Evolutionary conservation across 805 yeast genomes (phyloP), one percentile per base, ranked within the genome.

Genomic region (Teunomyces aglyptinius): DNA sequence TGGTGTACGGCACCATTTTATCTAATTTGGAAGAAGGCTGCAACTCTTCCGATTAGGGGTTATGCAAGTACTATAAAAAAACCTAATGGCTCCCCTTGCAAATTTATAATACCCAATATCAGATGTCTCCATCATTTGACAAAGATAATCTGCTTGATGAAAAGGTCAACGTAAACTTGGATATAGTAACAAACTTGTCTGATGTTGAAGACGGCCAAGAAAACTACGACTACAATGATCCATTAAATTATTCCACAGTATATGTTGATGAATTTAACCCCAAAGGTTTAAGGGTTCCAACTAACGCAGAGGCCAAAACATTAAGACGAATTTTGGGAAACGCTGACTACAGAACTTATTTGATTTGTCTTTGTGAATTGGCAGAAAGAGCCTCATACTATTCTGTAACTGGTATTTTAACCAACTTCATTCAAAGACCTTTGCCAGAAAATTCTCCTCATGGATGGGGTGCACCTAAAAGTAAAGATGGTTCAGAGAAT

Each of bases 351-450:
- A 68, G 72, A 26, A 64, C 76, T 32, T 81, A 80, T 64, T 64
- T 81, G 45, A 75, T 83, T 48, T 81, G 64, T 47, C 47, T 50
- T 13, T 47, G 48, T 36, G 83, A 78, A 54, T 74, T 78, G 53
- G 79, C 81, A 15, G 82, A 78, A 60, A 70, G 82, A 64, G 82
- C 78, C 45, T 76, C 81, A 5, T 78, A 77, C 55, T 78, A 75
- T 52, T 78, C 81, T 19, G 68, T 69, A 7, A 55, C 65, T 33
- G 75, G 74, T 53, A 58, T 73, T 39, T 65, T 77, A 45, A 60
- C 76, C 26, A 78, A 78, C 56, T 77, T 77, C 52, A 70, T 77
- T 46, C 77, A 73, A 63, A 68, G 80, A 62, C 77, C 79, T n/a
- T 60, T 77, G 40, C 82, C 82, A 11, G 59, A 57, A 31, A 76